A percentile compares a stretch with the other conserved stretches of the same genome.
Conservation (phyloP, 768 basidiomycete genomes). For the Sarcomyxa edulis region DNA sequence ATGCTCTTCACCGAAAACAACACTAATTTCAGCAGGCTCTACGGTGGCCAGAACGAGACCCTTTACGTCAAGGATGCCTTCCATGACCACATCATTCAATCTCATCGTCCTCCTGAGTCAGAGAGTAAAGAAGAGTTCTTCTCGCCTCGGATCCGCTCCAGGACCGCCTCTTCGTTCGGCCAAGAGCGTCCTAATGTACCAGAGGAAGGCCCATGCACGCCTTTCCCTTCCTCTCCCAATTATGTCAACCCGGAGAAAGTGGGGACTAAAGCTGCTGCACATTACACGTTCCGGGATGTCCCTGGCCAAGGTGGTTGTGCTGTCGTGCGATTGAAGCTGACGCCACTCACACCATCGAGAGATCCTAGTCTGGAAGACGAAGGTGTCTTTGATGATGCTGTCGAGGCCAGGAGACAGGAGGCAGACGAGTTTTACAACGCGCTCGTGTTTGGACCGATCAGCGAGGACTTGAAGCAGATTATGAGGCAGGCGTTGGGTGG, state of each 20-base stretch:
- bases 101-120: constrained; percentile 62
- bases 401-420: constrained; percentile 89
- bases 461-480: constrained; percentile 90
- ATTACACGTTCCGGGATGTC: constrained; percentile 83
- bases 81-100: constrained; percentile 93
- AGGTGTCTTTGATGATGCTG: constrained; percentile 76
- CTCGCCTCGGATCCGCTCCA: constrained; percentile 41
- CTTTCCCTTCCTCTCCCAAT: constrained; percentile 43
- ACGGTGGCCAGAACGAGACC: constrained; percentile 80
- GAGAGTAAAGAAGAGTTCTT: constrained; percentile 44
- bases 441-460: constrained; percentile 78
- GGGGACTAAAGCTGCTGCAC: constrained; percentile 92
- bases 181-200: constrained; percentile 30
- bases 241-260: constrained; percentile 84
- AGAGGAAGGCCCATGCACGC: constrained; percentile 55
- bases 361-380: constrained; percentile 86
- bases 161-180: constrained; percentile 41
- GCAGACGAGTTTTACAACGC: constrained; percentile 93
- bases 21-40: constrained; percentile 90
- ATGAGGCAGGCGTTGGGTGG: constrained; percentile 95
- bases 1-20: constrained; percentile 96
- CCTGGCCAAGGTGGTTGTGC: constrained; percentile 92
- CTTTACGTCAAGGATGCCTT: constrained; percentile 94
- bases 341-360: constrained; percentile 65
- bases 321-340: constrained; percentile 91